phyloP scores from a whole-genome alignment of 73 alveolate species.

The Paramecium sonneborni region DNA sequence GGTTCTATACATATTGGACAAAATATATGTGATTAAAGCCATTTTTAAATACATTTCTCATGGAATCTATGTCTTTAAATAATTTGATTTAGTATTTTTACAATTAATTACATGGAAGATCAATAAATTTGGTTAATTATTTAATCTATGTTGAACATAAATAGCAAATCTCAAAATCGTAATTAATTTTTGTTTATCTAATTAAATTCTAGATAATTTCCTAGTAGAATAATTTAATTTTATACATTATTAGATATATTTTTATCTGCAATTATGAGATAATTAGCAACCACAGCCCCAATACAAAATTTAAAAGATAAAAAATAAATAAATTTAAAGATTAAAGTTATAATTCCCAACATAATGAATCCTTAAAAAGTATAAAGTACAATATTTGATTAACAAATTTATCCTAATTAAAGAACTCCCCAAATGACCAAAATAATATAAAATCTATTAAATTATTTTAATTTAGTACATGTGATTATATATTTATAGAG shows the following conservation, averaged over 20 bases:
- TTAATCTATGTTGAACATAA: neutral
- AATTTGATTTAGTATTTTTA: neutral
- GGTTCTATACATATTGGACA: neutral
- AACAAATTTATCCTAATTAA: neutral
- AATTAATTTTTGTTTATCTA: neutral
- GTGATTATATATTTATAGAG: neutral
- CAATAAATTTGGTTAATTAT: neutral
- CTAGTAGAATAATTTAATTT: neutral
- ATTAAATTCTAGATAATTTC: neutral
- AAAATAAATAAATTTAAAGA: neutral
- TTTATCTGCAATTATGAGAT: neutral
- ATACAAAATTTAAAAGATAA: neutral
- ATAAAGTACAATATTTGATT: neutral
- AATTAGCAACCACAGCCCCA: neutral
- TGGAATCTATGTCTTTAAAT: neutral
- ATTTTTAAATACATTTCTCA: neutral
- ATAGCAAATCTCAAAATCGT: neutral
- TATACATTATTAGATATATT: neutral
- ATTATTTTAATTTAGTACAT: neutral
- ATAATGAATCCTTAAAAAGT: neutral
- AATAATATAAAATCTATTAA: neutral
- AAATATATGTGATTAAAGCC: neutral
- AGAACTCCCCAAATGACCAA: constrained; percentile 33
- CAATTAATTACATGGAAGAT: neutral
- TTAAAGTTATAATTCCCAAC: constrained; percentile 5